Evolutionary conservation across 2,329 filamentous ascomycete genomes (phyloP), one percentile per base, ranked within the genome.

Genomic region (Nigrospora sphaerica): DNA sequence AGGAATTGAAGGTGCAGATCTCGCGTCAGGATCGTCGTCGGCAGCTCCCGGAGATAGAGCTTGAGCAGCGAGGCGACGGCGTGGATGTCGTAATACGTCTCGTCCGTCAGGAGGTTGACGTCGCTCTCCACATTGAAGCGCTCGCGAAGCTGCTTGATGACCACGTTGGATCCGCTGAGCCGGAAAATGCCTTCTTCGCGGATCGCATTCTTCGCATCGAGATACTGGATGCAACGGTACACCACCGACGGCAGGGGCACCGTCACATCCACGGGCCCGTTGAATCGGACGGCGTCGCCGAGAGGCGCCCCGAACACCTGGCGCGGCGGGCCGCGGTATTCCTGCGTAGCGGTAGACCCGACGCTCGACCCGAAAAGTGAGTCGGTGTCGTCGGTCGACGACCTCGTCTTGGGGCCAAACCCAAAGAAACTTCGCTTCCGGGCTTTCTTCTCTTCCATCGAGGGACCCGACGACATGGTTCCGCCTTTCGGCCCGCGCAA

Each of bases 101-200:
- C 85, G 49, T 92, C 91, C 2, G 77, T 80, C 23, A 96, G 65
- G 44, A 98, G 74, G 62, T 95, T 89, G 53, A 98, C 79, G 61
- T 98, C 93, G 39, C 91, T 86, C 70, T 98, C 91, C 4, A 69
- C 82, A 65, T 98, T 96, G 72, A 98, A 98, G 3, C 91, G 84
- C 62, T 97, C 92, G 50, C 87, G 86, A 38, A 98, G 77, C 47
- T 82, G 82, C 66, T 92, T 95, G 68, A 98, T 95, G 42, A 95
- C 85, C 46, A 95, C 80, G 61, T 95, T 97, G 1, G 92, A 97
- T n/a, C 93, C 93, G 63, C 91, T 97, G 37, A 98, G 75, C 44
- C 93, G 83, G 75, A 98, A 98, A 37, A 98, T 95, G 38, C 93
- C 93, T 66, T 98, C 93, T 64, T 98, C 93, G 6, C 75, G 75